These are phyloP conservation scores for Cucurbita argyrosperma DNA, from an alignment of 306 rosid species.

Conservation along the genomic window DNA sequence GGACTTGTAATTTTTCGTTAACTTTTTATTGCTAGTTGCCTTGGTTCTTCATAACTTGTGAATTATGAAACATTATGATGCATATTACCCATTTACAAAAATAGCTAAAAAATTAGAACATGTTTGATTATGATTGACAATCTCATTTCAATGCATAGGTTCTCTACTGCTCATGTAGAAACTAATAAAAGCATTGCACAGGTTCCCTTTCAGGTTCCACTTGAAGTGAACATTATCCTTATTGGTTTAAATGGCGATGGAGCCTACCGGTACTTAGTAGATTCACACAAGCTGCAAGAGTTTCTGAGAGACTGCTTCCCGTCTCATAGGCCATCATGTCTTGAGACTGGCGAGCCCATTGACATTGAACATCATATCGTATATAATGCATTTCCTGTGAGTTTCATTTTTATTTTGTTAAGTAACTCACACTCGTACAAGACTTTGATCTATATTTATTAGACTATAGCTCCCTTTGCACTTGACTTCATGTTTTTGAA, in stretches of 20 bases:
- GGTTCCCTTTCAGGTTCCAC: constrained; percentile 97
- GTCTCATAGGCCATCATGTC: constrained; percentile 69
- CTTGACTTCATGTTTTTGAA: neutral
- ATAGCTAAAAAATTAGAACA: neutral
- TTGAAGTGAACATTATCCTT: constrained; percentile 81
- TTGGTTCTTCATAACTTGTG: neutral
- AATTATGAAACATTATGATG: neutral
- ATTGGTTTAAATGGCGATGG: constrained; percentile 76
- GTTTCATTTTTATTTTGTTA: constrained; percentile 8
- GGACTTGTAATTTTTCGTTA: neutral
- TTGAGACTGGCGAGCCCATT: constrained; percentile 77
- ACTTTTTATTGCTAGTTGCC: neutral
- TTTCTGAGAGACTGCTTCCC: constrained; percentile 65
- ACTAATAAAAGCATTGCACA: constrained; percentile 8
- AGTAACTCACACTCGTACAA: neutral
- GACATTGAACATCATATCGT: constrained; percentile 82
- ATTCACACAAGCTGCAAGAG: constrained; percentile 57
- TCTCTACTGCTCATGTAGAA: neutral
- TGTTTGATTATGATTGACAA: neutral
- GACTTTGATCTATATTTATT: neutral
- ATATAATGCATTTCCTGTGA: constrained; percentile 63
- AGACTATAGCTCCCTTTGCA: neutral
- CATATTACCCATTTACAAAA: neutral
- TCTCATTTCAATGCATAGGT: neutral
- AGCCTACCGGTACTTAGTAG: constrained; percentile 54